These are phyloP conservation scores for Sphaerulina populicola DNA, from an alignment of 2,329 filamentous ascomycete genomes.

Conservation along the genomic window DNA sequence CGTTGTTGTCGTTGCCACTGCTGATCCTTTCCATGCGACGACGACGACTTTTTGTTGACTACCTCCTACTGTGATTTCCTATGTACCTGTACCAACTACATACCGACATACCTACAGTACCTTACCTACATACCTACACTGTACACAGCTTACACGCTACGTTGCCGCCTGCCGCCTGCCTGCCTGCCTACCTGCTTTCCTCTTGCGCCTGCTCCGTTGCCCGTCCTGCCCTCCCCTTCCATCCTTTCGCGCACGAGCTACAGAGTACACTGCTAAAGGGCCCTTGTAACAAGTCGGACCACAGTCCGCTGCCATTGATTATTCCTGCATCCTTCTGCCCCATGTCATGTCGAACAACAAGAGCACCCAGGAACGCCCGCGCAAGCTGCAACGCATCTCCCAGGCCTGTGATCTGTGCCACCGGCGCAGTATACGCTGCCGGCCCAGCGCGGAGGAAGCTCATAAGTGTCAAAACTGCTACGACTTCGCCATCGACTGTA, in stretches of 20 bases:
- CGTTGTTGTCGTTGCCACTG: no score
- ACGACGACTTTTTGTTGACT: background rate
- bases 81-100: no score
- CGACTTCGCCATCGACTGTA: conserved; percentile 45
- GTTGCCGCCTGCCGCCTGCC: background rate
- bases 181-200: background rate
- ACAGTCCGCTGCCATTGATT: background rate
- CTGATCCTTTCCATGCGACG: no score
- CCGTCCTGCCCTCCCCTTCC: background rate
- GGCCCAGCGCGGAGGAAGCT: conserved; percentile 32
- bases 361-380: conserved; percentile 25
- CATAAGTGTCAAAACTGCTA: conserved; percentile 43
- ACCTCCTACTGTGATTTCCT: no score
- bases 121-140: no score
- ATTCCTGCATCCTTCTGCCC: background rate
- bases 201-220: background rate
- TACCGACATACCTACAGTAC: no score
- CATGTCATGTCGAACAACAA: conserved; percentile 10
- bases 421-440: conserved; percentile 41
- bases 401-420: conserved; percentile 45
- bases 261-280: background rate
- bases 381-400: conserved; percentile 33
- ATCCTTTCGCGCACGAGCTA: background rate
- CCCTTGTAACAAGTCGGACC: background rate
- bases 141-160: background rate